Percentiles rank a stretch among this genome's conserved stretches.
Evolutionary conservation across 306 rosid species (phyloP).

Genomic region (Prunus mume): DNA sequence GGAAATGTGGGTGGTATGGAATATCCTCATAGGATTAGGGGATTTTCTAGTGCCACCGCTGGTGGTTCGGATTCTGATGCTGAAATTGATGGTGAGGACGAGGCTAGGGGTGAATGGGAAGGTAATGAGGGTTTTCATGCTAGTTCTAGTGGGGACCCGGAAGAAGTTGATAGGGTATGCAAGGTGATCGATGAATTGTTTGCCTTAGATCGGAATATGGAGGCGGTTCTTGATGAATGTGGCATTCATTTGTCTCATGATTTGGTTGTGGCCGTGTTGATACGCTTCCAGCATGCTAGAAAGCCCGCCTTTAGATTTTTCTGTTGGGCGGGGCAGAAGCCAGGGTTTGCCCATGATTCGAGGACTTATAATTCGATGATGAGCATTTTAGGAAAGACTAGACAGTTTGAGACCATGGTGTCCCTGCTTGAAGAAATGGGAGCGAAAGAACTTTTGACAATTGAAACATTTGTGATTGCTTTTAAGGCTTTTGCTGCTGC

Average conservation of each 20-base stretch:
- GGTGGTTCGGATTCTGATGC: slow-evolving; percentile 34
- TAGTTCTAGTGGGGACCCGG: slow-evolving; percentile 42
- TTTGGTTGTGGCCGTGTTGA: slow-evolving; percentile 77
- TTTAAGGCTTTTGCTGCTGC: slow-evolving; percentile 77
- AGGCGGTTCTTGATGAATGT: slow-evolving; percentile 79
- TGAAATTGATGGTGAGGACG: slow-evolving; percentile 36
- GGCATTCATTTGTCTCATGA: slow-evolving; percentile 59
- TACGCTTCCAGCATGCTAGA: slow-evolving; percentile 73
- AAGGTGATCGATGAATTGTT: slow-evolving; percentile 88
- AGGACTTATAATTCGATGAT: slow-evolving; percentile 69
- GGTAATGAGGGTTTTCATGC: slow-evolving; percentile 15
- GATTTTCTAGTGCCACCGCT: slow-evolving; percentile 31
- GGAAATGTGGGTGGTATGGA: slow-evolving; percentile 18
- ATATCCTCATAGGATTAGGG: not conserved
- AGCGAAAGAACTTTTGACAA: slow-evolving; percentile 60
- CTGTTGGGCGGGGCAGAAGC: slow-evolving; percentile 72
- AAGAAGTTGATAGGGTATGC: slow-evolving; percentile 70
- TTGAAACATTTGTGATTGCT: slow-evolving; percentile 75
- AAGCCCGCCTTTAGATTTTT: slow-evolving; percentile 90
- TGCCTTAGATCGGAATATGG: slow-evolving; percentile 90
- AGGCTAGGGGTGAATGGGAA: slow-evolving; percentile 11
- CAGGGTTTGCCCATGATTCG: slow-evolving; percentile 63
- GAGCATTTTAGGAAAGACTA: slow-evolving; percentile 72
- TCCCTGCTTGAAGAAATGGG: slow-evolving; percentile 89
- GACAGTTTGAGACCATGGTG: slow-evolving; percentile 91